phyloP scores from a whole-genome alignment of 371 early-diverging fungal species.

The Syncephalastrum sp. region DNA sequence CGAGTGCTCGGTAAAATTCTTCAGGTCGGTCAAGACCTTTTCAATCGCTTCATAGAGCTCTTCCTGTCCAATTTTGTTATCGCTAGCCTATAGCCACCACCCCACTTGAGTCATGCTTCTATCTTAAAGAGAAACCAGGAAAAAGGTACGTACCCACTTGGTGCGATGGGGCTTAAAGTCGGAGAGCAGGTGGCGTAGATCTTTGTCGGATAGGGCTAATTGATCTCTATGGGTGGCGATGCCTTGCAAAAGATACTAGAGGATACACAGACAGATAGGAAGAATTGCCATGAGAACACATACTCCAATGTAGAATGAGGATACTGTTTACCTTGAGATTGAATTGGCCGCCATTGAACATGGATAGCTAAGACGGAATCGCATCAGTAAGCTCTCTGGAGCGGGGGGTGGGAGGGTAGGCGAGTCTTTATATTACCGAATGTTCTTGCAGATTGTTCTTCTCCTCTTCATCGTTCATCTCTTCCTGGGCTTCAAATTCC shows the following conservation, averaged over 20 bases:
- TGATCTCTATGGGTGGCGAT: constrained; percentile 71
- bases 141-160: constrained; percentile 71
- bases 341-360: constrained; percentile 51
- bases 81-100: constrained; percentile 57
- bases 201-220: constrained; percentile 67
- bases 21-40: constrained; percentile 79
- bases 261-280: too few species aligned
- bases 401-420: too few species aligned
- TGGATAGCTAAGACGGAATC: constrained; percentile 25
- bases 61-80: constrained; percentile 89
- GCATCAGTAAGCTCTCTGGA: not conserved
- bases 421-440: constrained; percentile 15
- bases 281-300: not conserved
- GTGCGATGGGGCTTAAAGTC: constrained; percentile 86
- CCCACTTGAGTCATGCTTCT: not conserved
- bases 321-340: constrained; percentile 52
- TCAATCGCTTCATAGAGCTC: constrained; percentile 90
- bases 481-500: constrained; percentile 56
- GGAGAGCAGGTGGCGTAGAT: constrained; percentile 73
- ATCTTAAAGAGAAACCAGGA: not conserved
- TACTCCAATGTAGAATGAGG: not conserved
- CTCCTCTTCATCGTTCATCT: constrained; percentile 49
- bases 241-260: constrained; percentile 71
- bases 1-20: constrained; percentile 79
- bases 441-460: constrained; percentile 37